Evolutionary conservation across 768 basidiomycete species (phyloP).

Genomic region (Rhizopogon sp.): DNA sequence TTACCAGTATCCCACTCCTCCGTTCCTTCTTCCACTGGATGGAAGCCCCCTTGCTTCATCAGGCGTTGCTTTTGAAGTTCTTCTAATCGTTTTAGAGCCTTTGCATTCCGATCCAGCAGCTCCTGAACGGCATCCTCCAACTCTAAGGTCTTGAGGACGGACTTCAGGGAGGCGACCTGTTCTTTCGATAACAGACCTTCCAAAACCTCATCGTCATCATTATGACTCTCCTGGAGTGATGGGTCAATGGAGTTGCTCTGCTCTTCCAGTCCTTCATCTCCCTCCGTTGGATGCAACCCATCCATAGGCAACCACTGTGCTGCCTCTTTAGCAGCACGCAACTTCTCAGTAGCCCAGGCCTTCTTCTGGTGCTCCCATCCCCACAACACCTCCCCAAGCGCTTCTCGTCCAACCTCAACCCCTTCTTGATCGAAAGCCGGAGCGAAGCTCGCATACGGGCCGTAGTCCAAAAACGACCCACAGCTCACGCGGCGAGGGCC

Average conservation of each 20-base stretch:
- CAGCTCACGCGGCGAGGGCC: constrained; percentile 52
- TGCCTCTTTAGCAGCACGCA: constrained; percentile 19
- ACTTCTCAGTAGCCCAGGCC: constrained; percentile 18
- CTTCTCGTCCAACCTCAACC: constrained; percentile 58
- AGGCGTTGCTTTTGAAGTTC: constrained; percentile 60
- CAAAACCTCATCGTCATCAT: constrained; percentile 38
- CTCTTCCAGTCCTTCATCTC: constrained; percentile 3
- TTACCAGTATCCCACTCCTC: constrained; percentile 83
- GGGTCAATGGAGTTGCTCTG: constrained; percentile 10
- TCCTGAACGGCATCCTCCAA: constrained; percentile 67
- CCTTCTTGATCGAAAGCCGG: constrained; percentile 76
- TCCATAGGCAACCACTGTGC: constrained; percentile 6
- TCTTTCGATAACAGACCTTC: constrained; percentile 53
- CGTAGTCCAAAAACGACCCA: constrained; percentile 77
- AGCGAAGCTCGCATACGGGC: constrained; percentile 69
- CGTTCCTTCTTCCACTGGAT: constrained; percentile 56
- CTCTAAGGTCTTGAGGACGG: constrained; percentile 54
- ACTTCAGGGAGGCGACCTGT: constrained; percentile 53
- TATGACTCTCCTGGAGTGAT: not conserved
- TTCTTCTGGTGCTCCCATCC: constrained; percentile 41
- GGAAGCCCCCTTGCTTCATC: constrained; percentile 38
- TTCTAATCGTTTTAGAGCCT: constrained; percentile 58
- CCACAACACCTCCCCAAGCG: constrained; percentile 57
- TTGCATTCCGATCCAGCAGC: constrained; percentile 59
- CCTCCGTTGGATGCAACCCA: not conserved